Percentiles rank a stretch among this genome's conserved stretches.
phyloP scores from a whole-genome alignment of 495 filamentous ascomycete species.

The Xylaria bambusicola region DNA sequence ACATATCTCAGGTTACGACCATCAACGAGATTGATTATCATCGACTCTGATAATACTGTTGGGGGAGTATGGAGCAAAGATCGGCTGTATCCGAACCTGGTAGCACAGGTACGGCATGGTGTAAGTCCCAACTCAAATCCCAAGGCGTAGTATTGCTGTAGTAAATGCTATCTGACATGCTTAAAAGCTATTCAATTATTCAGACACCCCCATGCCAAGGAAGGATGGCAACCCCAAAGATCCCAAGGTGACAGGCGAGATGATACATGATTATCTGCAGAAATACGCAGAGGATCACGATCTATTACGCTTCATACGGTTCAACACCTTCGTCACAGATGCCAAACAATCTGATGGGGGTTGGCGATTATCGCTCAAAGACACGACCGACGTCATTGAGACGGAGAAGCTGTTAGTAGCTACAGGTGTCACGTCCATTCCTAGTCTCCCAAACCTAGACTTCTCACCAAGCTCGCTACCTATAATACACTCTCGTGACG shows the following conservation, averaged over 20 bases:
- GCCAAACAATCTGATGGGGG: conserved; percentile 23
- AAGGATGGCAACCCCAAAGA: conserved; percentile 28
- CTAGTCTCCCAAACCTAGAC: conserved; percentile 40
- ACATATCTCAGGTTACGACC: conserved; percentile 46
- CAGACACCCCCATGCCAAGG: conserved; percentile 36
- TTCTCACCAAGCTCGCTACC: conserved; percentile 28
- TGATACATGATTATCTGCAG: conserved; percentile 32
- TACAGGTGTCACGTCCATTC: conserved; percentile 45
- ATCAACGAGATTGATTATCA: conserved; percentile 40
- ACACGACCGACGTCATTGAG: conserved; percentile 22
- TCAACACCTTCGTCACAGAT: conserved; percentile 32
- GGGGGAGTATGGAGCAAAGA: conserved; percentile 56
- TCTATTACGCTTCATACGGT: conserved; percentile 33
- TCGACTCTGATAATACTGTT: conserved; percentile 47
- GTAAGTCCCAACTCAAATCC: conserved; percentile 3
- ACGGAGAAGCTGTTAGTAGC: conserved; percentile 48
- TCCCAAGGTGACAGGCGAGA: conserved; percentile 36
- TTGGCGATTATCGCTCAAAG: conserved; percentile 32
- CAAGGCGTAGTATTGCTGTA: not conserved
- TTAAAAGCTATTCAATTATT: conserved; percentile 40
- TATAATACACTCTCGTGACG: conserved; percentile 41
- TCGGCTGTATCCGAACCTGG: conserved; percentile 51
- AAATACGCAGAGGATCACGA: conserved; percentile 34
- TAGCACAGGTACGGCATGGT: conserved; percentile 34
- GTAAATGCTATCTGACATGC: not conserved